Percentiles rank a stretch among this genome's conserved stretches.
phyloP scores from a whole-genome alignment of 805 yeast genomes.

The Sporopachydermia lactativora region DNA sequence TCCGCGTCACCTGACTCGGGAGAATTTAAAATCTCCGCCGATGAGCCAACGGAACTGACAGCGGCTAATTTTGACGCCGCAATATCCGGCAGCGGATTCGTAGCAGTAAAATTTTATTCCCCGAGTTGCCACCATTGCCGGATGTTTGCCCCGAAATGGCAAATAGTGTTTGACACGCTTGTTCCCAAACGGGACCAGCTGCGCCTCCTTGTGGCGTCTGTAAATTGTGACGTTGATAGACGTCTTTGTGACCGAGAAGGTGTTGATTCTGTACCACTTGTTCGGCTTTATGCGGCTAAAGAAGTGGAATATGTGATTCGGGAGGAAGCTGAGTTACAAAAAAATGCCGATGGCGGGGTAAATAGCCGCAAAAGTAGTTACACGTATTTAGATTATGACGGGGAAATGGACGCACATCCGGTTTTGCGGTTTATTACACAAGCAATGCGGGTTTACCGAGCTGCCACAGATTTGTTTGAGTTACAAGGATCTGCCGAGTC shows the following conservation, averaged over 20 bases:
- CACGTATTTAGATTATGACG: not conserved
- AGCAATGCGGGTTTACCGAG: not conserved
- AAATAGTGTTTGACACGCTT: conserved; percentile 17
- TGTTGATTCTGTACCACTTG: not conserved
- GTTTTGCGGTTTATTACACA: not conserved
- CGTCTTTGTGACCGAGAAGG: conserved; percentile 15
- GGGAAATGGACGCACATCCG: not conserved
- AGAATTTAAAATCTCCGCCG: too few species aligned
- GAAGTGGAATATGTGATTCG: not conserved
- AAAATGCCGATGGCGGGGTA: not conserved
- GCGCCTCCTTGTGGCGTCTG: conserved; percentile 24
- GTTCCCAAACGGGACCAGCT: conserved; percentile 11
- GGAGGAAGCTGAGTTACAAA: not conserved
- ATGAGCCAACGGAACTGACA: conserved; percentile 35
- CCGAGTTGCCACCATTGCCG: conserved; percentile 26
- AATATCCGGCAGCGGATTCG: conserved; percentile 31
- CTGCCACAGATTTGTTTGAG: not conserved
- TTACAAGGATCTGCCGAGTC: not conserved
- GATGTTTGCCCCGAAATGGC: conserved; percentile 23
- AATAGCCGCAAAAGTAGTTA: not conserved
- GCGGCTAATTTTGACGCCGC: conserved; percentile 32
- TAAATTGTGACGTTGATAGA: conserved; percentile 22
- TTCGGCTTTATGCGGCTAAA: not conserved
- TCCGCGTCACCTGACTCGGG: too few species aligned
- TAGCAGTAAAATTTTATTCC: conserved; percentile 33